phyloP scores from a whole-genome alignment of 2,329 filamentous ascomycete species.

The Fonsecaea erecta region DNA sequence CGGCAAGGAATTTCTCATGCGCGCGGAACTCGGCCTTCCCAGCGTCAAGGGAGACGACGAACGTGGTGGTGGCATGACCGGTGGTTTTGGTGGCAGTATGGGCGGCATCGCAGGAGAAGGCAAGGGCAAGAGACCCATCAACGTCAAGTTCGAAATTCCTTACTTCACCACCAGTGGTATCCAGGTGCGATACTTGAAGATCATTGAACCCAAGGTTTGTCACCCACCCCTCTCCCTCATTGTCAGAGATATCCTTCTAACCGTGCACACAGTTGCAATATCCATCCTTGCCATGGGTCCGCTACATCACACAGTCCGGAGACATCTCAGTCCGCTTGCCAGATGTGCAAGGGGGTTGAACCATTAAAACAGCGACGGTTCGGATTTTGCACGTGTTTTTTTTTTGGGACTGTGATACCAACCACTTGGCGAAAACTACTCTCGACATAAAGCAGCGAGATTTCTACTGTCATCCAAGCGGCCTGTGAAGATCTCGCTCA shows the following conservation, averaged over 20 bases:
- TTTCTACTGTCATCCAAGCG: background rate
- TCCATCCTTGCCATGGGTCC: constrained; percentile 93
- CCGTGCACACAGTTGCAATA: constrained; percentile 84
- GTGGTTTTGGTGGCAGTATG: constrained; percentile 96
- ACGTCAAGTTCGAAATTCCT: constrained; percentile 99
- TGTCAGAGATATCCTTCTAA: constrained; percentile 10
- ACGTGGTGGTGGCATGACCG: constrained; percentile 95
- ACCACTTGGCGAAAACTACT: background rate
- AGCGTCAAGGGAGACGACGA: constrained; percentile 95
- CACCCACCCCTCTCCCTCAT: background rate
- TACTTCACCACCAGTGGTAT: constrained; percentile 99
- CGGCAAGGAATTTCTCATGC: constrained; percentile 98
- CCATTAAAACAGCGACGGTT: background rate
- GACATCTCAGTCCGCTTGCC: constrained; percentile 94
- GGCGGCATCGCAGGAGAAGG: constrained; percentile 76
- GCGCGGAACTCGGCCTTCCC: constrained; percentile 90
- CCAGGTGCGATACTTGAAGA: constrained; percentile 97
- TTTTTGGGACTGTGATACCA: background rate
- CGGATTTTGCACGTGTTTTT: background rate
- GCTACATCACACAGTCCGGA: constrained; percentile 97
- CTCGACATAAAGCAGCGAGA: background rate
- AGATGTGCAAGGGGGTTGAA: constrained; percentile 66
- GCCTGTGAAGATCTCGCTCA: background rate
- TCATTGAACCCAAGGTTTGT: constrained; percentile 96
- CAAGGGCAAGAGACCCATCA: constrained; percentile 94